Evolutionary conservation across 2,329 filamentous ascomycete species (phyloP), one percentile per base, ranked within the genome.

Genomic region (Aspergillus nomiae): DNA sequence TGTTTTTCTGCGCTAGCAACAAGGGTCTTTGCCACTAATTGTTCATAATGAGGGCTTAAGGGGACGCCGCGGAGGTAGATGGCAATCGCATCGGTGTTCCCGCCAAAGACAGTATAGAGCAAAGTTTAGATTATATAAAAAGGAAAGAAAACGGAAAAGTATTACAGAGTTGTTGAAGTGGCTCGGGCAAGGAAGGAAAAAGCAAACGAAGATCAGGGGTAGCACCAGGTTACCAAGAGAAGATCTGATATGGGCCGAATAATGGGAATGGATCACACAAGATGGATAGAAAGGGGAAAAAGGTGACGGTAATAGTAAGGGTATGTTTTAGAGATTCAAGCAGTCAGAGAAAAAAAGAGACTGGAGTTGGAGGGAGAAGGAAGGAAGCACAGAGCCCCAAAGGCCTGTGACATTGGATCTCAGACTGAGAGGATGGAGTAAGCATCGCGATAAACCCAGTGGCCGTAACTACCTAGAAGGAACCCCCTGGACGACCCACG

Each of bases 401-500:
- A 57, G 43, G 24, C 41, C 32, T 55, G 51, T 38, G 32, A 26
- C 34, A 55, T 38, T 54, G 32, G 51, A 38, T 55, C 51, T 38
- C 51, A 55, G 51, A 9, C 21, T 19, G 24, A 16, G 59, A 21
- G 38, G 9, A 53, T 28, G 50, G 26, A 32, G 50, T 38, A 54
- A 54, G 26, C 10, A 14, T 19, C 10, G 51, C 3, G 21, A 26
- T 26, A 24, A 55, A 24, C n/a, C n/a, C 24, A 38, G 51, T 38
- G 51, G 34, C 51, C 51, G 32, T 9, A 36, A 19, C 51, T 24
- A 24, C 21, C 21, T 34, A 28, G 51, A 34, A 34, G 16, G 43
- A 61, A 28, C 26, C 63, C 63, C 63, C 63, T 65, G 63, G 63
- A 63, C 60, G 63, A 63, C 58, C 63, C 63, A 63, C 63, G 61